Conservation (phyloP, 75 land plant genomes). For the Ceratopteris richardii region DNA sequence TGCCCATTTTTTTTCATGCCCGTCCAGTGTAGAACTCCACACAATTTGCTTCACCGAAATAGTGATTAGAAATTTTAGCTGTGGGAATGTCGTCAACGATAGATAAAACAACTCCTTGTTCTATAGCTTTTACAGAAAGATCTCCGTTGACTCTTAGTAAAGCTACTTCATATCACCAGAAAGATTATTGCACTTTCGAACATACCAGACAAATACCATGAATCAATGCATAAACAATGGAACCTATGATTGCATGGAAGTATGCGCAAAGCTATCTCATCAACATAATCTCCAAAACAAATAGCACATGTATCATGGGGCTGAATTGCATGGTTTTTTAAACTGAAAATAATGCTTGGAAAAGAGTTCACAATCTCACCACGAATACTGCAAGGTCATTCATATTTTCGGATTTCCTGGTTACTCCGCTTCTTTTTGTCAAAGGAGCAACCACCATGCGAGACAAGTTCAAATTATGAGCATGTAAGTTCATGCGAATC, state of each 20-base stretch:
- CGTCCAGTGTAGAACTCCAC: too few species aligned
- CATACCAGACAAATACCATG: too few species aligned
- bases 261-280: constrained; percentile 52
- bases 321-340: constrained; percentile 15
- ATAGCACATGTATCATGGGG: constrained; percentile 61
- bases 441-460: constrained; percentile 40
- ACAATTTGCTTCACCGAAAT: too few species aligned
- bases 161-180: too few species aligned
- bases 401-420: constrained; percentile 2
- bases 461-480: constrained; percentile 23
- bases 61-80: too few species aligned
- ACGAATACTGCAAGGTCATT: constrained; percentile 25
- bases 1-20: too few species aligned
- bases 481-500: background rate
- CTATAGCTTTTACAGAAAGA: too few species aligned
- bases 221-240: constrained; percentile 33
- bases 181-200: too few species aligned
- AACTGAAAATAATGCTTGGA: constrained; percentile 38
- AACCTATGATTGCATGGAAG: constrained; percentile 71
- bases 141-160: too few species aligned
- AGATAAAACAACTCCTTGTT: too few species aligned
- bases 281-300: constrained; percentile 71
- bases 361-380: constrained; percentile 39
- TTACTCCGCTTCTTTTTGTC: constrained; percentile 23
- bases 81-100: too few species aligned